Percentiles rank a stretch among this genome's conserved stretches.
phyloP scores from a whole-genome alignment of 306 rosid genomes.

The Oxytropis ochrocephala region DNA sequence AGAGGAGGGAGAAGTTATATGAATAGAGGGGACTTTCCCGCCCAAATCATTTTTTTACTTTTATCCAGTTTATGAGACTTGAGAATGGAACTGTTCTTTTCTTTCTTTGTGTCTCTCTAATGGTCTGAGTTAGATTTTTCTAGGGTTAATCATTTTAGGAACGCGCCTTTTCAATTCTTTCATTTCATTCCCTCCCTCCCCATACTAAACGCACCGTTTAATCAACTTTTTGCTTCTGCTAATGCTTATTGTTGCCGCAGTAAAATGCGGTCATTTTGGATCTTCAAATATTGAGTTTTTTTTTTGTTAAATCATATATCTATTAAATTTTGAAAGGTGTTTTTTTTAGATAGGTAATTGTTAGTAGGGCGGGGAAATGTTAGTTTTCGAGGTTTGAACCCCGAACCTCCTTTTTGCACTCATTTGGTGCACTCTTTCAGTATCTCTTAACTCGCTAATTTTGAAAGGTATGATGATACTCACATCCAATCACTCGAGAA shows the following conservation, averaged over 20 bases:
- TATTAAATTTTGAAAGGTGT: no score
- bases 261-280: constrained; percentile 20
- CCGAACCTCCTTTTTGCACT: no score
- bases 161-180: constrained; percentile 22
- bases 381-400: no score
- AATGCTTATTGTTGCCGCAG: background rate
- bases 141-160: constrained; percentile 25
- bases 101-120: background rate
- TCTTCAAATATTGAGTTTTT: no score
- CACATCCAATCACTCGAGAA: no score
- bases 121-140: background rate
- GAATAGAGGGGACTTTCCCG: constrained; percentile 41
- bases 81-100: background rate
- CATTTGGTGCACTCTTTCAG: no score
- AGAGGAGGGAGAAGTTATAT: background rate
- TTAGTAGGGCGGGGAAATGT: no score
- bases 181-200: background rate
- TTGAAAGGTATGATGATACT: no score
- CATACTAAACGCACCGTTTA: constrained; percentile 12
- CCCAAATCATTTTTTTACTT: constrained; percentile 32
- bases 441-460: no score
- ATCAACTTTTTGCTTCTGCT: background rate
- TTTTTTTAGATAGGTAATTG: no score
- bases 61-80: background rate
- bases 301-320: no score